These are phyloP conservation scores for Trichoderma hamatum DNA, from an alignment of 2,329 filamentous ascomycete genomes.

Conservation along the genomic window DNA sequence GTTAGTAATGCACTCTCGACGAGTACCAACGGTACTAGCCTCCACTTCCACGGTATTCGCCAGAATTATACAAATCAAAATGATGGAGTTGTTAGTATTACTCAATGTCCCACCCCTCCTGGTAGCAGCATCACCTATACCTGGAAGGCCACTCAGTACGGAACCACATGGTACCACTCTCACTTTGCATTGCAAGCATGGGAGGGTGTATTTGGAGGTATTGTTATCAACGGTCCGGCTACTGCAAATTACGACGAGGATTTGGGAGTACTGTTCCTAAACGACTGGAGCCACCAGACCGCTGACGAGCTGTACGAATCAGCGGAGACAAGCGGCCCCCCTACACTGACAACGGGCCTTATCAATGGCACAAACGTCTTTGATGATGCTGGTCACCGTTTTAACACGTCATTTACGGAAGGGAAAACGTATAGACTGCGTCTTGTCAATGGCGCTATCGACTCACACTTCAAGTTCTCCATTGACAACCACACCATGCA, in stretches of 20 bases:
- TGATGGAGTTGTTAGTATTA: constrained; percentile 45
- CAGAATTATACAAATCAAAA: not conserved
- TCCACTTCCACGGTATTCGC: not conserved
- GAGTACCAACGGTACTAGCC: not conserved
- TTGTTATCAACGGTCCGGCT: constrained; percentile 64
- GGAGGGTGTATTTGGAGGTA: constrained; percentile 62
- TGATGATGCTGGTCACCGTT: not conserved
- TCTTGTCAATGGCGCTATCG: not conserved
- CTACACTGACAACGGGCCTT: constrained; percentile 48
- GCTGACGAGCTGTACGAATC: constrained; percentile 42
- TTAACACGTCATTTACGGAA: not conserved
- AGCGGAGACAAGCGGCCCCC: not conserved
- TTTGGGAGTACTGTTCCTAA: constrained; percentile 60
- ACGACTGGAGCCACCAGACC: constrained; percentile 59
- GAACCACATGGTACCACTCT: constrained; percentile 63
- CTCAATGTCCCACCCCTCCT: not conserved
- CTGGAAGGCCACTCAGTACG: constrained; percentile 59
- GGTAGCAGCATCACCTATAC: constrained; percentile 51
- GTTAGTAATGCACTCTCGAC: constrained; percentile 31
- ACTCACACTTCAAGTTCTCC: not conserved
- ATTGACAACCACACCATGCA: not conserved
- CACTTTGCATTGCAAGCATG: constrained; percentile 55
- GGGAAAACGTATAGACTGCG: not conserved
- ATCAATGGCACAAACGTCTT: constrained; percentile 50
- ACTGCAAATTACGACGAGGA: constrained; percentile 65